Base-by-base conservation (phyloP, 495 filamentous ascomycete species). In the Pseudomonodictys pantanalensis region DNA sequence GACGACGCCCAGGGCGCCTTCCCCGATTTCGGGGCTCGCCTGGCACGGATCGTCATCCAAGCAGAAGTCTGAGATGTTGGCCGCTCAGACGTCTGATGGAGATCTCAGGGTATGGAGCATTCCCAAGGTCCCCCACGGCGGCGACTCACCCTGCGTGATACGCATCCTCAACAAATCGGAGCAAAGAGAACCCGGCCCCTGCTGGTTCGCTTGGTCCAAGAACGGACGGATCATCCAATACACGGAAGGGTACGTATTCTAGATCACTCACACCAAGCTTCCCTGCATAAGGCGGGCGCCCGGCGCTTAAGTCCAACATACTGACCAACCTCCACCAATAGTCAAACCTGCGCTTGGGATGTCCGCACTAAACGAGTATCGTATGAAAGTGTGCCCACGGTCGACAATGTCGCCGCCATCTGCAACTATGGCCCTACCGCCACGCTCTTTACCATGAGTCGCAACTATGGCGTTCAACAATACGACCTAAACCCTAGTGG, bases 181-280 rank as follows among this genome's bases (percentile, higher is more conserved):
- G 62, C 82, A 83, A 60, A 87, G 80, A 50, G 76, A 83, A 28
- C 74, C 84, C 11, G 91, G 91, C 9, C 89, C 87, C 18, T 95
- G 96, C 71, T 99, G 92, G 92, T 89, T 96, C 79, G 88, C 83
- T 23, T 99, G 93, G 93, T 97, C 95, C 2, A 97, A 95, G 76
- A 96, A 95, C 76, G 93, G 93, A 25, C 86, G 89, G 63, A 91
- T 99, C 60, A 81, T 99, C 48, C 93, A 99, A 74, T 92, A 84
- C 74, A 83, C 91, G 7, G 91, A 97, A 73, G 84, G 89, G 92
- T 97, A 75, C 78, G 90, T 60, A 25, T 55, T 57, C 53, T 43
- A 42, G 25, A 54, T 68, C 58, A 66, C 51, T 52, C 44, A 43
- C 38, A 38, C 26, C 17, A 20, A 32, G 29, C 51, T 44, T 17